These are phyloP conservation scores for Aspergillus proliferans DNA, from an alignment of 2,329 filamentous ascomycete species.

Conservation along the genomic window DNA sequence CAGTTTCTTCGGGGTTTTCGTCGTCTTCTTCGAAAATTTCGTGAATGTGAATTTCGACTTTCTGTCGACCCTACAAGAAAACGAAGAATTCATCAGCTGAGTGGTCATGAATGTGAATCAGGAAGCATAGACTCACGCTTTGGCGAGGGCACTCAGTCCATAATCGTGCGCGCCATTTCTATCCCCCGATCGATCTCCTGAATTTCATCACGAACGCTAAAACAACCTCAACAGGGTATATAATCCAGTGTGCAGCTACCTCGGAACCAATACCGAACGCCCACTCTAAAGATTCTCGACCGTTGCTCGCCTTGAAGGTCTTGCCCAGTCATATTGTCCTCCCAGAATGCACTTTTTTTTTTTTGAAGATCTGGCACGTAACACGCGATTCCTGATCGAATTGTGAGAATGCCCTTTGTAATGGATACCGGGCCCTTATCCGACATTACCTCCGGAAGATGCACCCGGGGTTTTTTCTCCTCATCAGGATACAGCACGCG, in stretches of 20 bases:
- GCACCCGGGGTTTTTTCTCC: slow-evolving; percentile 2
- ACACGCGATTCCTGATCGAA: background rate
- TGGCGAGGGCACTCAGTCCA: too few species aligned
- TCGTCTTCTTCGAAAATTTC: background rate
- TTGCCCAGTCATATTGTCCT: background rate
- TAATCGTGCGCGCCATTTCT: too few species aligned
- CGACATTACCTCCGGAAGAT: slow-evolving; percentile 3
- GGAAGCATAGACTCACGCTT: background rate
- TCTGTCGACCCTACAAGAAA: background rate
- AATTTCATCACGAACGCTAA: too few species aligned
- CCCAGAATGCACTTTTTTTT: background rate
- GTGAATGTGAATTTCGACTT: background rate
- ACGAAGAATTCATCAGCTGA: background rate
- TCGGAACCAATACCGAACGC: background rate
- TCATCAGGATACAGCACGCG: slow-evolving; percentile 5
- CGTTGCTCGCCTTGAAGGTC: background rate
- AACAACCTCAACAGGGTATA: too few species aligned
- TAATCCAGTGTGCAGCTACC: too few species aligned
- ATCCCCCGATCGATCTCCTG: too few species aligned
- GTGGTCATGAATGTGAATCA: background rate
- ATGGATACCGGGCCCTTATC: slow-evolving; percentile 2
- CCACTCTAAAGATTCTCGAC: background rate
- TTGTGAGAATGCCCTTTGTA: background rate
- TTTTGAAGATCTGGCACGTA: background rate
- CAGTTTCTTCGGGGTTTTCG: background rate